These are phyloP conservation scores for Penstemon davidsonii DNA, from an alignment of 257 asterid species.

Conservation along the genomic window DNA sequence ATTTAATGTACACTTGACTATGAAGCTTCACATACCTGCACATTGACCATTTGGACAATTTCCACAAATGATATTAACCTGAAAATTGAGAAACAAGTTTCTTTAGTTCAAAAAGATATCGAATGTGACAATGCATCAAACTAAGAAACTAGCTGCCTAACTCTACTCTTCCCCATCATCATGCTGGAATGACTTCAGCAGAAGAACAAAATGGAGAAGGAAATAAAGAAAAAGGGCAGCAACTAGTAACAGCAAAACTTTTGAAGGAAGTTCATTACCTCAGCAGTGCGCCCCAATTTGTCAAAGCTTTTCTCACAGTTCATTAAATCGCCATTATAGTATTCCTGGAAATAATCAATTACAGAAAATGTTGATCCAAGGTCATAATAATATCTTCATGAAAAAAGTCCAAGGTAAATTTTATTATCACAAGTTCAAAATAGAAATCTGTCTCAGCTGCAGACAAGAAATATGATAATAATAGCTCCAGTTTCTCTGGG, in stretches of 20 bases:
- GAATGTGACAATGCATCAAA: not conserved
- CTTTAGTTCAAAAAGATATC: slow-evolving; percentile 13
- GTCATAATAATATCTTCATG: slow-evolving; percentile 19
- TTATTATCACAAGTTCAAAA: slow-evolving; percentile 3
- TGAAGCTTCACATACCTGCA: slow-evolving; percentile 61
- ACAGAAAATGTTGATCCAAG: slow-evolving; percentile 12
- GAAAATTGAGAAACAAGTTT: slow-evolving; percentile 34
- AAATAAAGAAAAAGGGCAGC: slow-evolving; percentile 6
- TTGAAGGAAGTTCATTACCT: slow-evolving; percentile 44
- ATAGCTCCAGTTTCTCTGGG: slow-evolving; percentile 14
- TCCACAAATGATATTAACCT: slow-evolving; percentile 90
- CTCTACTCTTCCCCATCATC: slow-evolving; percentile 19
- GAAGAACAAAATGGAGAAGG: slow-evolving; percentile 4
- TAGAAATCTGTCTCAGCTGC: slow-evolving; percentile 7
- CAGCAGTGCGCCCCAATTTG: slow-evolving; percentile 96
- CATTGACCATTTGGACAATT: slow-evolving; percentile 82
- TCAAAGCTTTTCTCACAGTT: slow-evolving; percentile 78
- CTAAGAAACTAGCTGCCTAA: slow-evolving; percentile 12
- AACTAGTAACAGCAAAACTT: slow-evolving; percentile 6
- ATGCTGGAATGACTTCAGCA: not conserved
- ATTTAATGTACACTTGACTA: slow-evolving; percentile 1
- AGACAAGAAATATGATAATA: not conserved
- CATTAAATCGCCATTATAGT: slow-evolving; percentile 71
- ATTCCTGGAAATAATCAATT: slow-evolving; percentile 54
- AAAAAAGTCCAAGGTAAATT: slow-evolving; percentile 3